phyloP scores from a whole-genome alignment of 208 protist species.

The Crithidia bombi region DNA sequence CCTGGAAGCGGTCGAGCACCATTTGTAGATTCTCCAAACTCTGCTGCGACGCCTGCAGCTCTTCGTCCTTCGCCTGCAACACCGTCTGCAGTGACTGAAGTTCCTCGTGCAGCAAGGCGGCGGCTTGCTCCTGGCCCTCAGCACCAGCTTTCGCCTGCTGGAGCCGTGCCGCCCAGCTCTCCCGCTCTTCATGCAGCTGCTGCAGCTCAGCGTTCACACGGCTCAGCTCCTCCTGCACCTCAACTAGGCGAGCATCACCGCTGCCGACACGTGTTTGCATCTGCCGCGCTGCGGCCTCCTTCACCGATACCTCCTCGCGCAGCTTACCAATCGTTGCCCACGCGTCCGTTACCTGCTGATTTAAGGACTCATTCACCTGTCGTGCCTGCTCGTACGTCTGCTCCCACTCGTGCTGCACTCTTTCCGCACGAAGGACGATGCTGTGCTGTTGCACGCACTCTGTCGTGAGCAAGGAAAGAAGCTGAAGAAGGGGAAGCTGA shows the following conservation, averaged over 20 bases:
- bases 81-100: slow-evolving; percentile 42
- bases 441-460: slow-evolving; percentile 44
- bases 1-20: slow-evolving; percentile 39
- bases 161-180: slow-evolving; percentile 24
- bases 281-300: slow-evolving; percentile 38
- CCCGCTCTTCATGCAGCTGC: slow-evolving; percentile 53
- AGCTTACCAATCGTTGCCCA: slow-evolving; percentile 58
- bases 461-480: slow-evolving; percentile 43
- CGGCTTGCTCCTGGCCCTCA: slow-evolving; percentile 18
- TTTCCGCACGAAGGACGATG: slow-evolving; percentile 24
- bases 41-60: slow-evolving; percentile 29
- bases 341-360: slow-evolving; percentile 66
- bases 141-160: slow-evolving; percentile 15
- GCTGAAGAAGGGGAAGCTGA: slow-evolving; percentile 36
- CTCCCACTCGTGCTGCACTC: slow-evolving; percentile 78
- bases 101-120: slow-evolving; percentile 43
- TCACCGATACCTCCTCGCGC: slow-evolving; percentile 61
- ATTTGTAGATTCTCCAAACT: slow-evolving; percentile 33
- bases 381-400: slow-evolving; percentile 81
- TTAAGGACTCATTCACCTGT: slow-evolving; percentile 68
- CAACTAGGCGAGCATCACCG: slow-evolving; percentile 33
- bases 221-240: slow-evolving; percentile 38
- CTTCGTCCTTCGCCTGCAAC: slow-evolving; percentile 34
- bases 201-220: slow-evolving; percentile 42
- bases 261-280: slow-evolving; percentile 42